Percentiles rank a stretch among this genome's conserved stretches.
Conservation (phyloP, 176 grass and related monocot species). For the Zea luxurians region DNA sequence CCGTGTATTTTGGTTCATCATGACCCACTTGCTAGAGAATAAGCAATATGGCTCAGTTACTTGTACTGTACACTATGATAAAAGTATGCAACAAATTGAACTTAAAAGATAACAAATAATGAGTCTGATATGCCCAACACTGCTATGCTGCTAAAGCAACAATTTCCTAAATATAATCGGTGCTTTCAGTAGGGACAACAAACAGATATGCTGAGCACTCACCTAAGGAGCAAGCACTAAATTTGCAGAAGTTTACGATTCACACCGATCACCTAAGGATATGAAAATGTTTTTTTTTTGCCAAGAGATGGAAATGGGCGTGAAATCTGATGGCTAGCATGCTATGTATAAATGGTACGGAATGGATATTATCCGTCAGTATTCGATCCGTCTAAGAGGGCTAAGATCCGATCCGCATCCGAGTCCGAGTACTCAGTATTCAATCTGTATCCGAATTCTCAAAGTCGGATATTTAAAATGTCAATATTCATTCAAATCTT, state of each 20-base stretch:
- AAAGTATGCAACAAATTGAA: constrained; percentile 15
- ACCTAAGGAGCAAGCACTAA: no score
- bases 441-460: no score
- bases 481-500: no score
- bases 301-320: neutral
- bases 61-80: constrained; percentile 17
- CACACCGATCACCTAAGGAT: neutral
- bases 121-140: neutral
- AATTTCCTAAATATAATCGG: constrained; percentile 21
- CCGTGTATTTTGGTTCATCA: constrained; percentile 99
- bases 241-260: constrained; percentile 5
- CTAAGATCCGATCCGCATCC: no score
- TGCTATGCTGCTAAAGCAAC: constrained; percentile 22
- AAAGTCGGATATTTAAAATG: no score
- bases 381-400: no score
- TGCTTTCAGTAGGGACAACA: neutral
- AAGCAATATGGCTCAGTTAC: constrained; percentile 21
- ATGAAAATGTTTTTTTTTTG: neutral
- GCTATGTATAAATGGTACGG: neutral
- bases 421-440: no score
- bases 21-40: constrained; percentile 91
- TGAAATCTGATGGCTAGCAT: constrained; percentile 9
- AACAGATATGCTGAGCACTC: neutral
- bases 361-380: no score
- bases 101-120: neutral